Base-by-base conservation (phyloP, 257 asterid species). In the Solanum bukasovii region DNA sequence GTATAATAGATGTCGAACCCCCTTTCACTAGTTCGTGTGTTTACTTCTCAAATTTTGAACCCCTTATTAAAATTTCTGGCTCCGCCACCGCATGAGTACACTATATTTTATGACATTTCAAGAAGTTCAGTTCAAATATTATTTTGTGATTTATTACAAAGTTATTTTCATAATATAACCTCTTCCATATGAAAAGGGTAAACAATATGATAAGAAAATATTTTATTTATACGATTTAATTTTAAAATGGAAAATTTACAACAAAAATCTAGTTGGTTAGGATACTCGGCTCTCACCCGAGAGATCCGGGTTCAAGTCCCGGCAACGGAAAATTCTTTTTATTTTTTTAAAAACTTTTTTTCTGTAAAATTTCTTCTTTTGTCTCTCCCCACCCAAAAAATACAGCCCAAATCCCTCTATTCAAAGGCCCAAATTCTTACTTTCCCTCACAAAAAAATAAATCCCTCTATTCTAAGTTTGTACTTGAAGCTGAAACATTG, bases 221-320 rank as follows among this genome's bases (percentile, higher is more conserved):
- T 7, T 6, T 56, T 56, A 20, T 18, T 56, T 52, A 0, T 16
- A 52, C 3, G 1, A 16, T 16, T 18, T 18, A 52, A 6, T 18
- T 2, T 2, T 2, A 2, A 18, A 52, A 56, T 20, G 4, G 0
- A 56, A 56, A 1, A 2, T 7, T 2, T 0, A 6, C 2, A 46
- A 14, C 8, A 37, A 9, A 1, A 93, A 95, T 96, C 98, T 96
- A 95, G 98, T 33, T 96, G 99, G 97, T 96, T 42, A 93, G 98
- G 98, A 95, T 94, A 95, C 95, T 94, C 96, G 98, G 97, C 98
- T 95, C 98, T 95, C 98, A 96, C 98, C 99, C 96, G 96, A 93
- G 96, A 92, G 98, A 94, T 96, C 96, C 94, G 97, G 94, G 98
- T 96, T 95, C 98, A 81, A 93, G 94, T 93, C 96, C 98, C 97